Evolutionary conservation across 78 protist species (phyloP).

Genomic region (Dictyostelium intermedium): DNA sequence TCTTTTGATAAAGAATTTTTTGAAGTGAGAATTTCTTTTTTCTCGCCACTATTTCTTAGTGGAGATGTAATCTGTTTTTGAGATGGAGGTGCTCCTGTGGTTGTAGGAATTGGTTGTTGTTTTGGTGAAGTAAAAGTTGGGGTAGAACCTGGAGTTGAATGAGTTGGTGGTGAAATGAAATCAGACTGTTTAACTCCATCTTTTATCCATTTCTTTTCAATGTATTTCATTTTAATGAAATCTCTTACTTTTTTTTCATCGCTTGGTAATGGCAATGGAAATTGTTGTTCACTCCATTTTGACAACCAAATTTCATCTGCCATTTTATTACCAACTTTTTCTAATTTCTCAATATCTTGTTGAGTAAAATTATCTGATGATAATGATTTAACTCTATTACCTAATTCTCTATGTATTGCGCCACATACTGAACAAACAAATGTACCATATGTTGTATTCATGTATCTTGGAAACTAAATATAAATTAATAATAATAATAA

Average conservation of each 20-base stretch:
- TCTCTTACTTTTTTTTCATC: constrained; percentile 62
- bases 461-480: constrained; percentile 53
- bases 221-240: constrained; percentile 57
- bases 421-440: constrained; percentile 76
- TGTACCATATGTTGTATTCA: constrained; percentile 64
- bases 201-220: constrained; percentile 65
- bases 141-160: constrained; percentile 6
- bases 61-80: not conserved
- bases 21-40: not conserved
- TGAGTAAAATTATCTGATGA: constrained; percentile 29
- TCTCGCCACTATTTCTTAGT: constrained; percentile 21
- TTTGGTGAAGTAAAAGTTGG: not conserved
- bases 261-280: constrained; percentile 34
- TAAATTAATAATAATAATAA: not conserved
- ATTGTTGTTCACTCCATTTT: constrained; percentile 33
- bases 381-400: constrained; percentile 45
- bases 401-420: constrained; percentile 54
- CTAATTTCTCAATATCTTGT: constrained; percentile 40
- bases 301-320: constrained; percentile 37
- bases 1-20: constrained; percentile 29
- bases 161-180: not conserved
- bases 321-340: constrained; percentile 53
- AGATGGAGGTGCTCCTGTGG: not conserved
- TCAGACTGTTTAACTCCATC: not conserved
- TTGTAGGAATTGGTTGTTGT: not conserved